Evolutionary conservation across 495 filamentous ascomycete species (phyloP).

Genomic region (Penicillium goetzii): DNA sequence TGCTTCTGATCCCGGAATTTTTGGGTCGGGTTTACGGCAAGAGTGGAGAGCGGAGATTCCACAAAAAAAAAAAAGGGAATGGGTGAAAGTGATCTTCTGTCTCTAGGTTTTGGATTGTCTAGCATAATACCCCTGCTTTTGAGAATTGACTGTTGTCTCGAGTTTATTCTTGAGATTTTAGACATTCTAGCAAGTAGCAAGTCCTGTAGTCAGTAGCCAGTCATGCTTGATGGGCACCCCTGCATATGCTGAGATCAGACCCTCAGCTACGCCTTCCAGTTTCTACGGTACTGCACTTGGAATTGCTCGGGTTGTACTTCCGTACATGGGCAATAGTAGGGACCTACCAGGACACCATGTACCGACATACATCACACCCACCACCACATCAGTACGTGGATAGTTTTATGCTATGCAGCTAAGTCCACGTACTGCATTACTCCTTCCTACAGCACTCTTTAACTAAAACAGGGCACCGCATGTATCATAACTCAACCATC

Average conservation of each 20-base stretch:
- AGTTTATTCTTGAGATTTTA: constrained; percentile 7
- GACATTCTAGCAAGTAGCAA: neutral
- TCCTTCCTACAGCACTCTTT: neutral
- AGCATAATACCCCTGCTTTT: constrained; percentile 27
- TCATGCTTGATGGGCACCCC: neutral
- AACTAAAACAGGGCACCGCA: neutral
- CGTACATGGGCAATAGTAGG: neutral
- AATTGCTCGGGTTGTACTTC: neutral
- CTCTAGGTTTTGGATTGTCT: constrained; percentile 15
- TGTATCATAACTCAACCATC: neutral
- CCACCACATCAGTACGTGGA: neutral
- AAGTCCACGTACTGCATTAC: neutral
- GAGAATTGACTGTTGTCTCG: constrained; percentile 19
- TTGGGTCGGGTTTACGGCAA: constrained; percentile 9
- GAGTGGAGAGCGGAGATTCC: constrained; percentile 10
- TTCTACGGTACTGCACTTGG: neutral
- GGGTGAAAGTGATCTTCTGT: constrained; percentile 3
- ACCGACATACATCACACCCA: neutral
- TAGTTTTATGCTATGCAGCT: neutral
- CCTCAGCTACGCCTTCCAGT: neutral
- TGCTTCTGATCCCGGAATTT: neutral
- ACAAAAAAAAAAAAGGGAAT: constrained; percentile 1
- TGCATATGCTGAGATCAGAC: neutral
- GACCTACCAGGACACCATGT: neutral
- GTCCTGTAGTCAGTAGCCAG: neutral